Base-by-base conservation (phyloP, 1,139 yeast species). In the Suhomyces terraborum region DNA sequence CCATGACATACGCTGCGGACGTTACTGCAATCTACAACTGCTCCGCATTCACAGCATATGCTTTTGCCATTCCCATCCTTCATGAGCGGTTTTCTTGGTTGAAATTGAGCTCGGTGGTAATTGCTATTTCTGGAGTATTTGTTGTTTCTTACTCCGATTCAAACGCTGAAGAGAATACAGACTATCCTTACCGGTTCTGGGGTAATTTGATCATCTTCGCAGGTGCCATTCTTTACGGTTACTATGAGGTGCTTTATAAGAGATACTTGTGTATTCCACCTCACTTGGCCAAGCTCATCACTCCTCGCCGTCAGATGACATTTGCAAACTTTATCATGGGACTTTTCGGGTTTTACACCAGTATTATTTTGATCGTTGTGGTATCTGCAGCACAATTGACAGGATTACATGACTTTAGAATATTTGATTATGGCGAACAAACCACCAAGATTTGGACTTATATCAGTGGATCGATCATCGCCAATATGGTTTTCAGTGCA, bases 1-100 rank as follows among this genome's bases (percentile, higher is more conserved):
- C 82, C 21, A 64, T 86, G 60, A 84, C 96, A 1, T 85, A 89
- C 28, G 88, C 95, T 0, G 75, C 89, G 2, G 96, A 88, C 56
- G 84, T 88, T 21, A 88, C 96, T 3, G 96, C 96, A 8, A 88
- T 88, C 48, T 88, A 88, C 64, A 88, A 88, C 64, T 87, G 95
- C 56, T 83, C 91, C 9, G 95, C 95, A 0, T 88, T 88, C 58
- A 84, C 91, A 6, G 96, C 96, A 0, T 84, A 88, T 56, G 79
- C 88, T 5, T 88, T 88, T 63, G 89, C 95, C 2, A 82, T 88
- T 21, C 88, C 91, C 2, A 62, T 88, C 32, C 69, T 88, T 38
- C 64, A 73, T 29, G 96, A 88, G 54, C 68, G 64, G 36, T 80
- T 87, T 52, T 76, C 85, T 1, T 73, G 80, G 73, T 62, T 80